phyloP scores from a whole-genome alignment of 257 asterid genomes.

The Verbena officinalis region DNA sequence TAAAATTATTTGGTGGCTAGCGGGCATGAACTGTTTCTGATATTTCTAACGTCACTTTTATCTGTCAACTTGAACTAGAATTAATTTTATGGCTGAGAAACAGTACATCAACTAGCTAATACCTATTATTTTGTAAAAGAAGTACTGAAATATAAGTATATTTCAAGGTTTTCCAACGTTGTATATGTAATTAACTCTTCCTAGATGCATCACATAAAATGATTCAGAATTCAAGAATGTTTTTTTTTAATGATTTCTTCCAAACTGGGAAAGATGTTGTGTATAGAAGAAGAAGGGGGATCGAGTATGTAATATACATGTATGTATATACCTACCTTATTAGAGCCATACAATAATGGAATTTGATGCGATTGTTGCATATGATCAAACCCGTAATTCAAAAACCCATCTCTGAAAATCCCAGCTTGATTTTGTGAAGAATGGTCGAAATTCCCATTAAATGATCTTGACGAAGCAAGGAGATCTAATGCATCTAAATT shows the following conservation, averaged over 20 bases:
- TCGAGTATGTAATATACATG: not conserved
- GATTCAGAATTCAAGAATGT: not conserved
- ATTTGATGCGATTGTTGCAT: conserved; percentile 44
- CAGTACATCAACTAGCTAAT: not conserved
- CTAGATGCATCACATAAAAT: not conserved
- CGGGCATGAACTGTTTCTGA: conserved; percentile 16
- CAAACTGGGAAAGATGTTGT: not conserved
- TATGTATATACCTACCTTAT: conserved; percentile 44
- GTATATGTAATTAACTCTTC: too few relatives aligned
- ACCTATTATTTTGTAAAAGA: not conserved
- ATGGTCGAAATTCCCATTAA: conserved; percentile 40
- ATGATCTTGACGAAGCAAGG: conserved; percentile 57
- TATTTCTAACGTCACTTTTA: conserved; percentile 4
- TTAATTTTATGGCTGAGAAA: not conserved
- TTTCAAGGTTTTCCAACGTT: not conserved
- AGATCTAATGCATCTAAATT: conserved; percentile 74
- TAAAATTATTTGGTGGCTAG: conserved; percentile 5
- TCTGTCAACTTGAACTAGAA: not conserved
- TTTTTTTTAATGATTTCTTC: not conserved
- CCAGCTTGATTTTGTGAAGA: conserved; percentile 42
- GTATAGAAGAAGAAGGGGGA: not conserved
- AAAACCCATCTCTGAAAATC: conserved; percentile 31
- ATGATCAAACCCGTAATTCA: conserved; percentile 45
- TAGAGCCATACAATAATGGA: conserved; percentile 40
- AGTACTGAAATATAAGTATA: conserved; percentile 33